Evolutionary conservation across 257 asterid genomes (phyloP), one percentile per base, ranked within the genome.

Genomic region (Solanum peruvianum): DNA sequence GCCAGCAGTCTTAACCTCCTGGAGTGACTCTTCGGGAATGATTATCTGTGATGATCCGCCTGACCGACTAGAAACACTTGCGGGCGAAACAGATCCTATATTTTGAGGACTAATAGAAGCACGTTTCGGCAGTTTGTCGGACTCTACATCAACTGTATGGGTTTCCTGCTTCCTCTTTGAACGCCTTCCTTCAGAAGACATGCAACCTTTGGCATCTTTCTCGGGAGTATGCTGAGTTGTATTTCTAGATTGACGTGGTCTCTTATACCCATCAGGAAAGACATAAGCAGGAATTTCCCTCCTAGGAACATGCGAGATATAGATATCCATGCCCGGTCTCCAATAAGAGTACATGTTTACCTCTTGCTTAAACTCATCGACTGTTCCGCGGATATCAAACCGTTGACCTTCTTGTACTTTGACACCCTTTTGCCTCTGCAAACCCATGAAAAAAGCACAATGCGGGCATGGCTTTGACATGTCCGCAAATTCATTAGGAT

Each of bases 341-440:
- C 91, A 84, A 88, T 86, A 41, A 18, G 89, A 13, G 70, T 89
- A 91, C 90, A 70, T 60, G 41, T 78, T 69, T 86, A 91, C 90
- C 2, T 86, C 90, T 70, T 62, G 89, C 89, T 75, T 75, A 75
- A 89, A 91, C 88, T 88, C 90, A 14, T 91, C 93, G 47, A 91
- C 93, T 45, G 93, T 88, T 44, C 81, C 7, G 84, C 91, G 87
- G 71, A 91, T 89, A 88, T 91, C 93, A 73, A 91, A 91, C 88
- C 88, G 91, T 87, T 87, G 91, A 33, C 89, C 90, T 86, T 86
- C 93, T 86, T 67, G 86, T 25, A 88, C 86, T 16, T 87, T n/a
- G 23, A 83, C 89, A 39, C 87, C 91, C 88, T 89, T 84, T 45
- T 86, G 88, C 88, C 90, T 83, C 42, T 89, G 92, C 87, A 90